These are phyloP conservation scores for Pyrenophora seminiperda DNA, from an alignment of 2,329 filamentous ascomycete genomes.

Conservation along the genomic window DNA sequence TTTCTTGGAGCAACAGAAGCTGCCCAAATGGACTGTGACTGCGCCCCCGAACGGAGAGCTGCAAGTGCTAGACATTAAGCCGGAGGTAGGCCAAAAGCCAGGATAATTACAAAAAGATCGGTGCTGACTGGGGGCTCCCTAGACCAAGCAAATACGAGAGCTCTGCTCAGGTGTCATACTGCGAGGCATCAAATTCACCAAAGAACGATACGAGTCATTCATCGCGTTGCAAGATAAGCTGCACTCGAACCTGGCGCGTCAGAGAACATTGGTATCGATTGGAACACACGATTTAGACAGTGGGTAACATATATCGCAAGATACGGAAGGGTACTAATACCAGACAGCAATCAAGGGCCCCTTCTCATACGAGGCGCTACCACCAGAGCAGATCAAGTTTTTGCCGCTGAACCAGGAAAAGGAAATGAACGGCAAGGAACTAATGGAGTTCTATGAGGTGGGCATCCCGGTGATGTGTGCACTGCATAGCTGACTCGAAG, in stretches of 20 bases:
- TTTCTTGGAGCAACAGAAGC: conserved; percentile 76
- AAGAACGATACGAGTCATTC: conserved; percentile 94
- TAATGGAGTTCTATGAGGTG: conserved; percentile 90
- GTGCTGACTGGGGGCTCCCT: background rate
- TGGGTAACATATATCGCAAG: conserved; percentile 17
- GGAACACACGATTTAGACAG: conserved; percentile 95
- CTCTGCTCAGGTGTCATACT: conserved; percentile 89
- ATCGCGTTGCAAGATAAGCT: conserved; percentile 97
- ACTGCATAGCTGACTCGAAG: conserved; percentile 21
- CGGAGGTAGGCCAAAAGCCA: conserved; percentile 56
- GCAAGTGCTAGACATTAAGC: conserved; percentile 78
- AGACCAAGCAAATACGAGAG: conserved; percentile 79
- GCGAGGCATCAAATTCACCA: conserved; percentile 87
- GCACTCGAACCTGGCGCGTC: conserved; percentile 91
- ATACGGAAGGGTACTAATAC: conserved; percentile 18
- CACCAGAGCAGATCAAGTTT: conserved; percentile 92
- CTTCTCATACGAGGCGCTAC: conserved; percentile 92
- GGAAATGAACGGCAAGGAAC: conserved; percentile 81
- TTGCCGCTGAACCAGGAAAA: conserved; percentile 87
- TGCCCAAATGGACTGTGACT: conserved; percentile 80
- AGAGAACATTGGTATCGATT: conserved; percentile 93
- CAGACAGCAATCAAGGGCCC: conserved; percentile 74
- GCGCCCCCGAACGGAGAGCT: conserved; percentile 74
- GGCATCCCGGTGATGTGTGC: conserved; percentile 5
- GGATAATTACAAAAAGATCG: background rate